Base-by-base conservation (phyloP, 306 rosid species). In the Herpetospermum pedunculosum region DNA sequence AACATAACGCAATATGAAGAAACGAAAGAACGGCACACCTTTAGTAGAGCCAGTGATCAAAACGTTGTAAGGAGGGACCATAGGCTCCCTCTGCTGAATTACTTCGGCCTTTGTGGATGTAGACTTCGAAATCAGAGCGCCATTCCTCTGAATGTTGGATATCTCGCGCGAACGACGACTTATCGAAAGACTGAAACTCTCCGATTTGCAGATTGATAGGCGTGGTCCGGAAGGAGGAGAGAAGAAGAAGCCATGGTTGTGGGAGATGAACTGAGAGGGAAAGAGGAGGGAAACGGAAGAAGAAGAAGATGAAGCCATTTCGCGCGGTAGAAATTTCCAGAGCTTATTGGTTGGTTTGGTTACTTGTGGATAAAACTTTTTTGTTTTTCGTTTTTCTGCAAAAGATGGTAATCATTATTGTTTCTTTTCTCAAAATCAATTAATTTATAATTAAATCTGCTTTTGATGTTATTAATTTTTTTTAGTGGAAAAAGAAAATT, bases 1-100 rank as follows among this genome's bases (percentile, higher is more conserved):
- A 21, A 32, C 59, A 53, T 53, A 21, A 21, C 30, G 29, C 14
- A 21, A 18, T 10, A 52, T 48, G 12, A 62, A 12, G 13, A 30
- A n/a, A 65, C 14, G 12, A 34, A 46, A 55, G 16, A 14, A 59
- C 50, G 4, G 4, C 46, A 26, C 11, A 89, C 97, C 98, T 93
- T 91, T 93, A 76, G 86, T 87, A 14, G 98, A 87, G 63, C 97
- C 98, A 2, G 98, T 91, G 48, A 93, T 86, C 91, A 93, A 85
- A 18, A 91, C 97, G 77, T 91, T 89, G 76, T 77, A 93, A 75
- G 98, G 97, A 52, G 96, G 92, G 44, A 84, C 65, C 94, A 86
- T 87, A 49, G 97, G 84, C 38, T 82, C 63, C 35, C 68, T 53
- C 8, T 26, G 43, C 13, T 25, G 58, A 70, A 85, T 80, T 58